Percentiles rank a stretch among this genome's conserved stretches.
phyloP scores from a whole-genome alignment of 2,329 filamentous ascomycete species.

The Fusarium sambucinum region DNA sequence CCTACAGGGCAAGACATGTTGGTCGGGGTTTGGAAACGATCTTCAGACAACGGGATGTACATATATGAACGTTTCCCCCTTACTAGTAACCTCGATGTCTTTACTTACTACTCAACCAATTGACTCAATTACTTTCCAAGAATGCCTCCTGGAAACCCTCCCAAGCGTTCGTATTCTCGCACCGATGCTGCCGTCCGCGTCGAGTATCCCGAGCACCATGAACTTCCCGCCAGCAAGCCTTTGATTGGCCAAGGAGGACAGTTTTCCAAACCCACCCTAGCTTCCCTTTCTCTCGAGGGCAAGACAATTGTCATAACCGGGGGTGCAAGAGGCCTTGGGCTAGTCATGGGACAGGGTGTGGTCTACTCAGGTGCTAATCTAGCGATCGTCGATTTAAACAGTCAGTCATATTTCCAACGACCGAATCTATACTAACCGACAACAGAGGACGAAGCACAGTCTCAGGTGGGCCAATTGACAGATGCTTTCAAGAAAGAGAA shows the following conservation, averaged over 20 bases:
- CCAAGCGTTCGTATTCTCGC: constrained; percentile 69
- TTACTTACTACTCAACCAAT: background rate
- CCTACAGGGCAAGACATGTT: background rate
- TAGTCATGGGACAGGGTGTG: constrained; percentile 93
- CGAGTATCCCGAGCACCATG: constrained; percentile 79
- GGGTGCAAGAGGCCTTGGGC: constrained; percentile 85
- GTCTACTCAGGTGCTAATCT: constrained; percentile 88
- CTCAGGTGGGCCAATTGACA: constrained; percentile 78
- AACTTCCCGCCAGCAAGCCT: constrained; percentile 77
- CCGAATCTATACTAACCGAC: constrained; percentile 7
- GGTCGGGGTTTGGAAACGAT: constrained; percentile 1
- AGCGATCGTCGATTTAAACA: constrained; percentile 93
- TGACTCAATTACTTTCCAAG: background rate
- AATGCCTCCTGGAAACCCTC: constrained; percentile 32
- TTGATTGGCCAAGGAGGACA: constrained; percentile 81
- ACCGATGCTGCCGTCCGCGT: constrained; percentile 83
- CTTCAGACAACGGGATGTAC: background rate
- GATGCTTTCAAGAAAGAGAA: constrained; percentile 82
- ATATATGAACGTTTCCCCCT: background rate
- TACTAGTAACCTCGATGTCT: rapidly evolving
- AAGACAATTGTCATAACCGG: constrained; percentile 88
- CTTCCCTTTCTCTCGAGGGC: constrained; percentile 86
- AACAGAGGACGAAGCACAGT: constrained; percentile 82
- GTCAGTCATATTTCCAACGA: constrained; percentile 63
- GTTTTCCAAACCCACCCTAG: constrained; percentile 85